A percentile compares a stretch with the other conserved stretches of the same genome.
Conservation (phyloP, 2,329 filamentous ascomycete species). For the Chaetomiaceae sp. region DNA sequence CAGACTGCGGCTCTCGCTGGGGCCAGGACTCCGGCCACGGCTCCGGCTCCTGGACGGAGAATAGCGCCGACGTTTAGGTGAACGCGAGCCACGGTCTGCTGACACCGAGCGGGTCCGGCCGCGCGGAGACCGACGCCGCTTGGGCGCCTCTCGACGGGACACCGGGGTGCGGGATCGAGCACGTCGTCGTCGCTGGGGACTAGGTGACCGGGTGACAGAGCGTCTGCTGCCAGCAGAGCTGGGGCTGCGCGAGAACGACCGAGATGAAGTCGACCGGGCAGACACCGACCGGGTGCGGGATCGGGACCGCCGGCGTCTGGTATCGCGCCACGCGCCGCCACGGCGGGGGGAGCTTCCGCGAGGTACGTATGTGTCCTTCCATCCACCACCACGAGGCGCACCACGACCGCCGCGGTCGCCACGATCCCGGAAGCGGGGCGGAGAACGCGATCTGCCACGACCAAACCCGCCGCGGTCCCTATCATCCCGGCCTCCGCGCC, state of each 20-base stretch:
- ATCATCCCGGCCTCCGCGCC: conserved; percentile 48
- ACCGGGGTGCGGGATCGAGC: conserved; percentile 26
- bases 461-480: conserved; percentile 43
- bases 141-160: conserved; percentile 29
- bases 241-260: conserved; percentile 14
- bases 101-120: conserved; percentile 28
- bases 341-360: conserved; percentile 34
- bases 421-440: conserved; percentile 37
- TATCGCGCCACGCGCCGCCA: conserved; percentile 34
- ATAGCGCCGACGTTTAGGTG: conserved; percentile 45
- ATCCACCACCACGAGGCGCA: conserved; percentile 19
- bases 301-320: conserved; percentile 39
- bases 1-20: conserved; percentile 38
- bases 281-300: conserved; percentile 24
- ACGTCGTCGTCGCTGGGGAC: conserved; percentile 30
- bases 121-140: conserved; percentile 36
- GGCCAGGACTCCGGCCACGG: conserved; percentile 23
- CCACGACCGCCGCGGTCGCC: conserved; percentile 36
- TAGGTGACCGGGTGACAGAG: conserved; percentile 24
- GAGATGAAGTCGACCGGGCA: conserved; percentile 9
- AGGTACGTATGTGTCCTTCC: conserved; percentile 49
- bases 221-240: conserved; percentile 12
- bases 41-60: conserved; percentile 42
- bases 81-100: conserved; percentile 34
- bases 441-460: conserved; percentile 45